These are phyloP conservation scores for Seiridium cupressi DNA, from an alignment of 2,329 filamentous ascomycete genomes.

Conservation along the genomic window DNA sequence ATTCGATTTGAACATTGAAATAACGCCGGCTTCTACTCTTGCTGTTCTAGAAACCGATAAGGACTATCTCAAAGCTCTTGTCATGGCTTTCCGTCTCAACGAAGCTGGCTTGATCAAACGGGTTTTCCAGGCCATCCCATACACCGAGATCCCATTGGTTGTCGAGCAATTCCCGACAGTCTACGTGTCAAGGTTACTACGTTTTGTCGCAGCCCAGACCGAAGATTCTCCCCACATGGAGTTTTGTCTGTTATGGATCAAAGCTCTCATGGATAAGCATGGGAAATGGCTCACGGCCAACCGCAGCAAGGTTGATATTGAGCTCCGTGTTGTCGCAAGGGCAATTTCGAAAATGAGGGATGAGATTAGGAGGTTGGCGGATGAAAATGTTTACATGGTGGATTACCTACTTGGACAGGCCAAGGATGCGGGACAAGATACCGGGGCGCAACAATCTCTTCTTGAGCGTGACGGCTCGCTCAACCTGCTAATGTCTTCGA, in stretches of 20 bases:
- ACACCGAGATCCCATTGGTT: slow-evolving; percentile 71
- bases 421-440: slow-evolving; percentile 13
- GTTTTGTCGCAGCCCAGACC: slow-evolving; percentile 83
- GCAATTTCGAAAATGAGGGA: slow-evolving; percentile 78
- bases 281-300: slow-evolving; percentile 83
- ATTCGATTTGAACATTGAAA: slow-evolving; percentile 90
- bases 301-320: slow-evolving; percentile 75
- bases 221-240: slow-evolving; percentile 92
- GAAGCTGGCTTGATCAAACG: slow-evolving; percentile 77
- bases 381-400: slow-evolving; percentile 86
- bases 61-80: slow-evolving; percentile 86
- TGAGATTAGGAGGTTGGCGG: slow-evolving; percentile 78
- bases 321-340: slow-evolving; percentile 78
- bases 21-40: slow-evolving; percentile 85
- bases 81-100: slow-evolving; percentile 97
- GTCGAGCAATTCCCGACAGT: slow-evolving; percentile 78
- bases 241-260: slow-evolving; percentile 92
- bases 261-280: slow-evolving; percentile 76
- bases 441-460: slow-evolving; percentile 9
- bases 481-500: slow-evolving; percentile 19
- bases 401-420: slow-evolving; percentile 71
- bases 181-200: slow-evolving; percentile 81
- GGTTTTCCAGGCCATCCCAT: slow-evolving; percentile 82
- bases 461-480: slow-evolving; percentile 17
- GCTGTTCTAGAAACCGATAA: slow-evolving; percentile 63